Evolutionary conservation across 306 rosid genomes (phyloP).

Genomic region (peach (Prunus persica)): DNA sequence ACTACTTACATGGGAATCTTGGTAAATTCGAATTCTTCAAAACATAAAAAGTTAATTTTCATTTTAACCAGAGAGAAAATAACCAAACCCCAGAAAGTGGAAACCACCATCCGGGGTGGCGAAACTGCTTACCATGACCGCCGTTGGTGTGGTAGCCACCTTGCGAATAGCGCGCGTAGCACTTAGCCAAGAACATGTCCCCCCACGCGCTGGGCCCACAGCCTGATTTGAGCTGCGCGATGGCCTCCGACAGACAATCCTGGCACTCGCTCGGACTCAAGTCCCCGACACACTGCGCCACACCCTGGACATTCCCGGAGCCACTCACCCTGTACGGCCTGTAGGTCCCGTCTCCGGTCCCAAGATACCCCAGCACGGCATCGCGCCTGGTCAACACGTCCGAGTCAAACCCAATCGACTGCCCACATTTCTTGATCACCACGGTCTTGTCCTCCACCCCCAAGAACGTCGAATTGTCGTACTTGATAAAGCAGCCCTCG

Average conservation of each 20-base stretch:
- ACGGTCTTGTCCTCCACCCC: conserved; percentile 85
- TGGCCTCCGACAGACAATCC: conserved; percentile 76
- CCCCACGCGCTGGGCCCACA: conserved; percentile 71
- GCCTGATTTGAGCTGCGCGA: conserved; percentile 62
- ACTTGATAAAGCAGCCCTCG: conserved; percentile 83
- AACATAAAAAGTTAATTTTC: background rate
- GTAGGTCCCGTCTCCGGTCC: conserved; percentile 35
- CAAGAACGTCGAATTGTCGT: conserved; percentile 60
- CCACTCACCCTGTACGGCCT: conserved; percentile 30
- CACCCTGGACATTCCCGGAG: conserved; percentile 40
- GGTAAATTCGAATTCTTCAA: background rate
- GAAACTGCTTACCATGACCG: conserved; percentile 43
- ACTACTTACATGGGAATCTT: background rate
- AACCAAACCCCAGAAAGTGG: conserved; percentile 4
- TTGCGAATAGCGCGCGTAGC: conserved; percentile 73
- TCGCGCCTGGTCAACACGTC: conserved; percentile 51
- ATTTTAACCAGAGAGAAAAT: background rate
- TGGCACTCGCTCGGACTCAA: conserved; percentile 70
- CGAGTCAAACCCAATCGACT: conserved; percentile 45
- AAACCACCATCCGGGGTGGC: conserved; percentile 31
- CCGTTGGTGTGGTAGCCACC: conserved; percentile 44
- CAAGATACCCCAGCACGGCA: conserved; percentile 50
- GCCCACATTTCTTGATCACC: conserved; percentile 73
- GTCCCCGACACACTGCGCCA: conserved; percentile 89
- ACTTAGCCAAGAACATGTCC: conserved; percentile 70